These are phyloP conservation scores for Blastobotrys raffinosifermentans DNA, from an alignment of 1,139 yeast species.

Conservation along the genomic window DNA sequence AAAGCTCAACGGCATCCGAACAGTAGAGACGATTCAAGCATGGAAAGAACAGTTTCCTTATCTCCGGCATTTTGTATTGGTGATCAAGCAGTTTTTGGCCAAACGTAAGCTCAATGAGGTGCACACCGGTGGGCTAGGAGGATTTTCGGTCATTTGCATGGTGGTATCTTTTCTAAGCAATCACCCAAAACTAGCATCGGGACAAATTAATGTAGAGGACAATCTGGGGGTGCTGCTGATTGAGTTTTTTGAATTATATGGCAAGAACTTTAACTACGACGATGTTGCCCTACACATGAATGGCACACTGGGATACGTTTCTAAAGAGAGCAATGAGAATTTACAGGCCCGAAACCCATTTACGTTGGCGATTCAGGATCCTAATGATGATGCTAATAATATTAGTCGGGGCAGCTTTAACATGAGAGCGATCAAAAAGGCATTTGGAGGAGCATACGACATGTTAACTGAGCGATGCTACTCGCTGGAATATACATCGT, in stretches of 20 bases:
- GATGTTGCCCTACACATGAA: conserved; percentile 44
- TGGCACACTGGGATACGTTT: conserved; percentile 47
- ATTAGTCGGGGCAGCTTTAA: conserved; percentile 84
- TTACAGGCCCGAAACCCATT: conserved; percentile 52
- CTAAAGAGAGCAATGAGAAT: conserved; percentile 50
- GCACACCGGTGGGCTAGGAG: conserved; percentile 96
- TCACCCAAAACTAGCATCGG: conserved; percentile 73
- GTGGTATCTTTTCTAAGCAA: conserved; percentile 70
- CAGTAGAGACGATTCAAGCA: conserved; percentile 69
- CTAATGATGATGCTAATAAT: conserved; percentile 76
- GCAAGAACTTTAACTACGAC: conserved; percentile 85
- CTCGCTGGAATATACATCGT: conserved; percentile 48
- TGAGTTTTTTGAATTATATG: conserved; percentile 94
- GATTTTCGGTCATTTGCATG: conserved; percentile 84
- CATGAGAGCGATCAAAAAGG: conserved; percentile 70
- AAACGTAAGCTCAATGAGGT: conserved; percentile 81
- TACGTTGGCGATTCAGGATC: conserved; percentile 80
- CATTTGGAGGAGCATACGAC: conserved; percentile 90
- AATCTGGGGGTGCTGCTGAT: conserved; percentile 84
- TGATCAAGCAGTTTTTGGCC: conserved; percentile 80
- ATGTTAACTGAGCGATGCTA: conserved; percentile 43
- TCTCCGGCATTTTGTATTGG: conserved; percentile 73
- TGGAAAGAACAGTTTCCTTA: conserved; percentile 80
- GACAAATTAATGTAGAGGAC: conserved; percentile 59
- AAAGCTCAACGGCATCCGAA: conserved; percentile 75